Evolutionary conservation across 1,139 yeast genomes (phyloP), one percentile per base, ranked within the genome.

Genomic region (Debaryomyces udenii): DNA sequence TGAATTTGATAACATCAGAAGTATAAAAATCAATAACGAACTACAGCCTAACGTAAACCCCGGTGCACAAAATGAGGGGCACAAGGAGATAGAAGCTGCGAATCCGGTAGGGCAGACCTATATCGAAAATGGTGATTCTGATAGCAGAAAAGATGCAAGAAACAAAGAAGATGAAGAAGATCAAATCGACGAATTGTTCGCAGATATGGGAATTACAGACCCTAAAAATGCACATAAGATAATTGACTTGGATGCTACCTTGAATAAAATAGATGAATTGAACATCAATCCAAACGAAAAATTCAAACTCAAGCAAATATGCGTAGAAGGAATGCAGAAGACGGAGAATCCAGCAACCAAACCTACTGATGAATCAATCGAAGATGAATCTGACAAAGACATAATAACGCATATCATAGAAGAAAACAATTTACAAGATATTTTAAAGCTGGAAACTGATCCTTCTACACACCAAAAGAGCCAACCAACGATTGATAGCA

Each of bases 1-100:
- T 59, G 96, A 86, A 1, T 81, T 85, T 10, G 96, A 82, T 0
- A 81, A 85, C 47, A 72, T 89, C 1, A 56, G 84, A 0, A 59
- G 49, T 11, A 67, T 73, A 7, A 64, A 68, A 16, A 41, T 67
- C 4, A 66, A 64, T 39, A 52, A 64, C 22, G 39, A 51, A 14
- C n/a, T 9, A n/a, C 23, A 16, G 4, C 17, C 30, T n/a, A 17
- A 20, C 11, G 16, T 26, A 6, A 22, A 26, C 3, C 14, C 10
- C 5, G 27, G 10, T 5, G 18, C 22, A 3, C 36, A 35, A 27
- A 20, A 16, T 5, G 33, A 23, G n/a, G 11, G 13, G 10, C 30
- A 29, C n/a, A 18, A 13, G 15, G 31, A 11, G n/a, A 30, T 11
- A 11, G 27, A 35, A 16, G 27, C 27, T 9, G 17, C 15, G 11